Percentiles rank a stretch among this genome's conserved stretches.
These are phyloP conservation scores for Geosmithia morbida DNA, from an alignment of 2,329 filamentous ascomycete species.

Conservation along the genomic window DNA sequence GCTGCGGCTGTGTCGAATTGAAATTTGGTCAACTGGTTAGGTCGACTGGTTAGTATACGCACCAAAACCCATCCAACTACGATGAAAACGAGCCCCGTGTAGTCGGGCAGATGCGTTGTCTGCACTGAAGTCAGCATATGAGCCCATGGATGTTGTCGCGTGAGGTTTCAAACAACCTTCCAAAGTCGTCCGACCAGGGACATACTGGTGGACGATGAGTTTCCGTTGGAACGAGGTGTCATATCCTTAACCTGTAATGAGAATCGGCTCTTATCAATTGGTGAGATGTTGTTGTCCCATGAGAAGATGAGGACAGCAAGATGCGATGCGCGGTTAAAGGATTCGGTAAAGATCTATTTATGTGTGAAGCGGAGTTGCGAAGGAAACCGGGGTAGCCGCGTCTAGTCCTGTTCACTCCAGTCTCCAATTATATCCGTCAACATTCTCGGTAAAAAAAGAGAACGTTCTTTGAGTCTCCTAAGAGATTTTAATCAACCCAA, in stretches of 20 bases:
- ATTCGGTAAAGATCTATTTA: no score
- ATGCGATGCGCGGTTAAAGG: no score
- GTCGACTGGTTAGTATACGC: constrained; percentile 8
- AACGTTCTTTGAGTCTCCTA: no score
- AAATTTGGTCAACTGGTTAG: no score
- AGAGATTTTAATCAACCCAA: no score
- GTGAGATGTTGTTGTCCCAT: no score
- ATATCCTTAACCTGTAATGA: background rate
- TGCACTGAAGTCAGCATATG: constrained; percentile 16
- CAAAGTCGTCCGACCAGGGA: constrained; percentile 22
- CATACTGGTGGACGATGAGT: background rate
- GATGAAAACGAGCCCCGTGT: constrained; percentile 63
- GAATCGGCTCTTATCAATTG: background rate
- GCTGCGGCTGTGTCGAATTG: background rate
- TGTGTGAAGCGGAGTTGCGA: no score
- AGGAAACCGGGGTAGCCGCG: no score
- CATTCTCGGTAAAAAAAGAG: no score
- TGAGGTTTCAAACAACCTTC: constrained; percentile 11
- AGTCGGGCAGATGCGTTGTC: constrained; percentile 80
- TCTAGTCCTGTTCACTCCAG: no score
- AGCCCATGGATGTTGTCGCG: background rate
- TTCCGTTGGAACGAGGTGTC: background rate
- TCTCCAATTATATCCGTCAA: no score
- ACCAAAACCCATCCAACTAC: constrained; percentile 51
- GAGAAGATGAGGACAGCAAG: no score